These are phyloP conservation scores for Microbotryomycetes sp. DNA, from an alignment of 1,284 basidiomycete genomes.

Conservation along the genomic window DNA sequence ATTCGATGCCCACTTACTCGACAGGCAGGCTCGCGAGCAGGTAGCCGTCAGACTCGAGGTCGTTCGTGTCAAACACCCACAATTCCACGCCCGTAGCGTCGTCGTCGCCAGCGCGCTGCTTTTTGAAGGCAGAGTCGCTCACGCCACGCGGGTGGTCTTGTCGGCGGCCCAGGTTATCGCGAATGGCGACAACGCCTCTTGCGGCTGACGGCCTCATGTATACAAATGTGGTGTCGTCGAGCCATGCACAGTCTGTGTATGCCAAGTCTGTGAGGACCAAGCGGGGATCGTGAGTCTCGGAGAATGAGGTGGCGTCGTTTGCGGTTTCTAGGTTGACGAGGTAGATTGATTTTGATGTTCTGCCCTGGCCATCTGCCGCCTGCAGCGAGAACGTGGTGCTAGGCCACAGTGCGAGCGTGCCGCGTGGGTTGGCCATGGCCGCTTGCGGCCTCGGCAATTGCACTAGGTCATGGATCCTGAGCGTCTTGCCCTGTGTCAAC, in stretches of 20 bases:
- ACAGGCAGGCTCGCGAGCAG: slow-evolving; percentile 30
- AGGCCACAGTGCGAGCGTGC: slow-evolving; percentile 59
- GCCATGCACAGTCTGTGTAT: slow-evolving; percentile 30
- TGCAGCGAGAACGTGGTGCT: slow-evolving; percentile 59
- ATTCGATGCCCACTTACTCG: slow-evolving; percentile 6
- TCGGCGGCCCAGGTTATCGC: slow-evolving; percentile 17
- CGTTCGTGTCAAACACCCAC: slow-evolving; percentile 22
- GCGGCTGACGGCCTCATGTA: slow-evolving; percentile 35
- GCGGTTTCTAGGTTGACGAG: slow-evolving; percentile 1
- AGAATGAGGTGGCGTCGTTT: background rate
- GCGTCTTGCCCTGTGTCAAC: background rate
- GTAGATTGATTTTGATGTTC: slow-evolving; percentile 39
- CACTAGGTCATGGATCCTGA: slow-evolving; percentile 52
- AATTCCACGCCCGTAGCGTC: slow-evolving; percentile 22
- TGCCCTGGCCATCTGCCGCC: slow-evolving; percentile 54
- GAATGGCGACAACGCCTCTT: slow-evolving; percentile 8
- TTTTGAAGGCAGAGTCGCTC: slow-evolving; percentile 18
- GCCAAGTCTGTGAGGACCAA: slow-evolving; percentile 16
- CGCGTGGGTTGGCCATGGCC: slow-evolving; percentile 57
- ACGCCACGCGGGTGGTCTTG: slow-evolving; percentile 9
- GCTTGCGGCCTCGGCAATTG: slow-evolving; percentile 60
- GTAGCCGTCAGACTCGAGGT: slow-evolving; percentile 20
- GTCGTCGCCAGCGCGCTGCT: slow-evolving; percentile 48
- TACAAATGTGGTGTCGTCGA: slow-evolving; percentile 38
- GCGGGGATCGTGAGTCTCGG: background rate